Evolutionary conservation across 352 stramenopile genomes (phyloP).

Genomic region (Phytophthora pseudosyringae): DNA sequence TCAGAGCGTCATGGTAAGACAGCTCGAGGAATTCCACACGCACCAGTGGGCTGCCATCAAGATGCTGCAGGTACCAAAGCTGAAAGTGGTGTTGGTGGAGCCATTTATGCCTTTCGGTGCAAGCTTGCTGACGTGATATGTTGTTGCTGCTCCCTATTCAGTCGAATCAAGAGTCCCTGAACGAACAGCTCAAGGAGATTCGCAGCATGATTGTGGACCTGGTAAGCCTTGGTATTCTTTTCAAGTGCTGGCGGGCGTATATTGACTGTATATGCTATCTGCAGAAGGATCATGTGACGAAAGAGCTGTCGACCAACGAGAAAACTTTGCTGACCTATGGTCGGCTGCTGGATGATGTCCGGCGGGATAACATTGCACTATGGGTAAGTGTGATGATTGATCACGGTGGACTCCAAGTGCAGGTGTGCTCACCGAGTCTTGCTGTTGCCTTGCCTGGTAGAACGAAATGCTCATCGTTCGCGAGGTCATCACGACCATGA

Average conservation of each 20-base stretch:
- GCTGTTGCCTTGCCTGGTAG: constrained; percentile 30
- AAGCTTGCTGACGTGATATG: constrained; percentile 7
- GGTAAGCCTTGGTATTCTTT: constrained; percentile 26
- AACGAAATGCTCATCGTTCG: constrained; percentile 83
- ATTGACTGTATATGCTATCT: constrained; percentile 6
- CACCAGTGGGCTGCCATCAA: constrained; percentile 47
- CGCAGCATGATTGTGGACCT: constrained; percentile 53
- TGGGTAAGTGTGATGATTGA: constrained; percentile 35
- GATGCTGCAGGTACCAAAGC: constrained; percentile 44
- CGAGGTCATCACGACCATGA: constrained; percentile 89
- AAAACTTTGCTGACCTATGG: constrained; percentile 39
- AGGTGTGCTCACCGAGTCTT: not conserved
- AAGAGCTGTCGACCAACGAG: constrained; percentile 43
- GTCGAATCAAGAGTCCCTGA: constrained; percentile 56
- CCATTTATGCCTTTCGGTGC: not conserved
- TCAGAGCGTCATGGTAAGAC: constrained; percentile 55
- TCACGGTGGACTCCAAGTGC: not conserved
- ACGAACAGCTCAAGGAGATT: constrained; percentile 63
- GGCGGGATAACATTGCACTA: constrained; percentile 58
- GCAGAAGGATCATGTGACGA: constrained; percentile 48
- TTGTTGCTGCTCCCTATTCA: constrained; percentile 25
- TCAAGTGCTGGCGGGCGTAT: not conserved
- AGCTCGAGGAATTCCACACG: constrained; percentile 65
- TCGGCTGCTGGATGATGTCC: constrained; percentile 45
- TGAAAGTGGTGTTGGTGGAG: not conserved